Evolutionary conservation across 1,284 basidiomycete genomes (phyloP).

Genomic region (Ceratobasidium sp.): DNA sequence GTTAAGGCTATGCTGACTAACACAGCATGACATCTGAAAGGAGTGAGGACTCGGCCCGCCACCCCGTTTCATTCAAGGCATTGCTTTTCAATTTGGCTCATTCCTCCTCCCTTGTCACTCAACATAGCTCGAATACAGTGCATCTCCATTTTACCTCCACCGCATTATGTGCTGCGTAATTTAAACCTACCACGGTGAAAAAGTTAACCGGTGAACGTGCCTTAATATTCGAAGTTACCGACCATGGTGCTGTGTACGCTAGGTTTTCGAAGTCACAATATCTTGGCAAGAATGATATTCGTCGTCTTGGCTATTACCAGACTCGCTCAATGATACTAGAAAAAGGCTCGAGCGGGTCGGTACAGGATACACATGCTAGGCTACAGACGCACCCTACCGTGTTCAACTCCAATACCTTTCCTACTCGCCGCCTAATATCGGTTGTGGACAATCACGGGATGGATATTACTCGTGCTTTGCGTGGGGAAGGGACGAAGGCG

Average conservation of each 20-base stretch:
- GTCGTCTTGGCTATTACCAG: constrained; percentile 83
- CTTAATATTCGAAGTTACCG: constrained; percentile 95
- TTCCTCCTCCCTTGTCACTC: too few species aligned
- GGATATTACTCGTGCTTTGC: constrained; percentile 94
- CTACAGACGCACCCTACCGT: constrained; percentile 92
- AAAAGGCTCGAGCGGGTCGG: constrained; percentile 92
- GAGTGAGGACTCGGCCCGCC: too few species aligned
- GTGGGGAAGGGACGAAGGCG: constrained; percentile 84
- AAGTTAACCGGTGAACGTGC: constrained; percentile 90
- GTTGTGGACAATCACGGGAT: constrained; percentile 97
- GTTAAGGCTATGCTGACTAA: too few species aligned
- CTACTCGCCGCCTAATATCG: constrained; percentile 96
- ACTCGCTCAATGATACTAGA: constrained; percentile 85
- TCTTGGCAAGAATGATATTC: neutral
- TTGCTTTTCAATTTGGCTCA: too few species aligned
- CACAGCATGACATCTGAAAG: constrained; percentile 15
- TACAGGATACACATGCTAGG: constrained; percentile 81
- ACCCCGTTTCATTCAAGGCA: too few species aligned
- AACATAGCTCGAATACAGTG: constrained; percentile 17
- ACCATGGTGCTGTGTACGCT: constrained; percentile 79
- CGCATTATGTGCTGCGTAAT: constrained; percentile 97
- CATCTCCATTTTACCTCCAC: constrained; percentile 92
- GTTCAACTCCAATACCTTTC: constrained; percentile 92
- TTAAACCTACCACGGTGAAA: constrained; percentile 90
- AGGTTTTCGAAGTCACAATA: constrained; percentile 7